A percentile compares a stretch with the other conserved stretches of the same genome.
These are phyloP conservation scores for Haplographium delicatum DNA, from an alignment of 495 filamentous ascomycete species.

Conservation along the genomic window DNA sequence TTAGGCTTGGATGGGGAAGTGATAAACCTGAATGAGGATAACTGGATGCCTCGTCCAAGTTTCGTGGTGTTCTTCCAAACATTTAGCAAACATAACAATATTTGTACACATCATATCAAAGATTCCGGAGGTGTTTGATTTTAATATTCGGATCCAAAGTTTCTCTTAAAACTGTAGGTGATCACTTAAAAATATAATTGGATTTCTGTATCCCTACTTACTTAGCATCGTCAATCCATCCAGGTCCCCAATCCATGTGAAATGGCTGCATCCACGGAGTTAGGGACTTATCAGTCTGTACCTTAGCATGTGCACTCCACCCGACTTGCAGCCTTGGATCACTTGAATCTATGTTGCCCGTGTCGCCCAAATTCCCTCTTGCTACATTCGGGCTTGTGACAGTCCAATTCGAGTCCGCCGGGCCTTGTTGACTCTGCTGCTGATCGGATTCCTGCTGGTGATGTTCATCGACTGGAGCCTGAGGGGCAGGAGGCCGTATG, in stretches of 20 bases:
- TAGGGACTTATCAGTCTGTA: background rate
- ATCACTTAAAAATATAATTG: background rate
- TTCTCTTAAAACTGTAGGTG: no score
- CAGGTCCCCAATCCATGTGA: background rate
- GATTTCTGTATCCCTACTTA: no score
- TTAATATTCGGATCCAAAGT: no score
- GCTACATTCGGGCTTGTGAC: constrained; percentile 9
- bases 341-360: background rate
- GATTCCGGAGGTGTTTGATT: no score
- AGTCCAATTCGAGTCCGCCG: constrained; percentile 10
- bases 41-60: background rate
- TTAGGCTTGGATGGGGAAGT: constrained; percentile 38
- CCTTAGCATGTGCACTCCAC: constrained; percentile 5
- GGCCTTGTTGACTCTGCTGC: background rate
- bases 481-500: background rate
- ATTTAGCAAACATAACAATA: constrained; percentile 3
- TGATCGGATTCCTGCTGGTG: background rate
- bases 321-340: constrained; percentile 7
- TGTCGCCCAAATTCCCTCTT: constrained; percentile 11
- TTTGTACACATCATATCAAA: no score
- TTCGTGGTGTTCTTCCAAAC: constrained; percentile 13
- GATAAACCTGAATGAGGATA: constrained; percentile 21
- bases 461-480: constrained; percentile 1
- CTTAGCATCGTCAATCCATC: background rate
- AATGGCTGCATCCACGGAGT: constrained; percentile 7